phyloP scores from a whole-genome alignment of 495 filamentous ascomycete species.

The Ascodesmis nigricans region DNA sequence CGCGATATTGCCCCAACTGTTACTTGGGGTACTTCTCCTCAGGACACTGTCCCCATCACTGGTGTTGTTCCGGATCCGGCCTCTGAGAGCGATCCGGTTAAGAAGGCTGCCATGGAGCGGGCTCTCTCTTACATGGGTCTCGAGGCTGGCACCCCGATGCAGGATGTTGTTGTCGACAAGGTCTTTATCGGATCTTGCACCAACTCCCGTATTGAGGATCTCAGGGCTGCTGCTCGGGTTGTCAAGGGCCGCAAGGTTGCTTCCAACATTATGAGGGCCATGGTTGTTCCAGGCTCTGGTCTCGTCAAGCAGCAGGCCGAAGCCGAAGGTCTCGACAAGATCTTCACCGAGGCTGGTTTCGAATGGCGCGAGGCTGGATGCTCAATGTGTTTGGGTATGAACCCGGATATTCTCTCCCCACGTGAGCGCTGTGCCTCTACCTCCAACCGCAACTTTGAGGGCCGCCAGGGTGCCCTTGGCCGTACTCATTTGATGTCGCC shows the following conservation, averaged over 20 bases:
- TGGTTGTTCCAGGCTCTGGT: slow-evolving; percentile 91
- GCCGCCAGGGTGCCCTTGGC: slow-evolving; percentile 79
- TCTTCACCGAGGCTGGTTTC: slow-evolving; percentile 79
- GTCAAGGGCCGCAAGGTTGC: slow-evolving; percentile 74
- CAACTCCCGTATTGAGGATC: slow-evolving; percentile 89
- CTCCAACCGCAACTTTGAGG: slow-evolving; percentile 95
- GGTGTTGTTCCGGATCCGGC: slow-evolving; percentile 75
- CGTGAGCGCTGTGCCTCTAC: slow-evolving; percentile 86
- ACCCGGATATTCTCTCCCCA: slow-evolving; percentile 90
- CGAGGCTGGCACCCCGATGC: slow-evolving; percentile 60
- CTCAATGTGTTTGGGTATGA: slow-evolving; percentile 98
- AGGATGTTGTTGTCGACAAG: slow-evolving; percentile 80
- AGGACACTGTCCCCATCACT: slow-evolving; percentile 85
- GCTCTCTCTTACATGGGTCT: slow-evolving; percentile 95
- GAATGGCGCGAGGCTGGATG: slow-evolving; percentile 97
- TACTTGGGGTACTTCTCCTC: slow-evolving; percentile 91
- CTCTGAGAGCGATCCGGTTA: slow-evolving; percentile 52
- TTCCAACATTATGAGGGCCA: slow-evolving; percentile 67
- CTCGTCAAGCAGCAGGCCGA: slow-evolving; percentile 88
- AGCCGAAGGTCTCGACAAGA: slow-evolving; percentile 72
- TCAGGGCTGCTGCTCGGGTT: slow-evolving; percentile 66
- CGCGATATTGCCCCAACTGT: slow-evolving; percentile 86
- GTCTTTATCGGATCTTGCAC: slow-evolving; percentile 98
- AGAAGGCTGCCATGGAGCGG: slow-evolving; percentile 53
- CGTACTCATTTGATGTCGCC: slow-evolving; percentile 94